A percentile compares a stretch with the other conserved stretches of the same genome.
Evolutionary conservation across 768 basidiomycete species (phyloP).

Genomic region (Candolleomyces aberdarensis): DNA sequence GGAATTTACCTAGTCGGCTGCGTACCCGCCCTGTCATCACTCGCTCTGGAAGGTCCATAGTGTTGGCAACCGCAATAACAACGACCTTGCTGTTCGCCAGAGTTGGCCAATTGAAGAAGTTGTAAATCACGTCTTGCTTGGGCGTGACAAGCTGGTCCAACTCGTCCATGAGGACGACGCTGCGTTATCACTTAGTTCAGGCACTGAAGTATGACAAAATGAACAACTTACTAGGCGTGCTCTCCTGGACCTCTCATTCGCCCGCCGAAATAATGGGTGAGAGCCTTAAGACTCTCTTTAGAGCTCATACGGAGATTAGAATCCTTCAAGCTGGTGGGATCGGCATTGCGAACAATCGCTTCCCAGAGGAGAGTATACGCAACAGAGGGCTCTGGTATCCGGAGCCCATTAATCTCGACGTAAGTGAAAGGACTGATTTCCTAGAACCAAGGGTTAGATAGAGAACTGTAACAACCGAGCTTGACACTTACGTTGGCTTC

Average conservation of each 20-base stretch:
- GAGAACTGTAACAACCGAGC: background rate
- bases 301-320: slow-evolving; percentile 66
- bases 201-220: background rate
- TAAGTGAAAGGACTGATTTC: slow-evolving; percentile 94
- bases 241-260: slow-evolving; percentile 67
- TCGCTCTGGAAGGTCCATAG: slow-evolving; percentile 96
- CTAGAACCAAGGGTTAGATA: slow-evolving; percentile 34
- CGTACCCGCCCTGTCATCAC: slow-evolving; percentile 90
- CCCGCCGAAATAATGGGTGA: slow-evolving; percentile 75
- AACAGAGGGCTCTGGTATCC: slow-evolving; percentile 87
- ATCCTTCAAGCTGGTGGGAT: slow-evolving; percentile 43
- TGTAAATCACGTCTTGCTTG: slow-evolving; percentile 98
- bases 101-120: slow-evolving; percentile 99
- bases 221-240: slow-evolving; percentile 75
- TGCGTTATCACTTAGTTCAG: slow-evolving; percentile 25
- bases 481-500: slow-evolving; percentile 60
- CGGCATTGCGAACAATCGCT: slow-evolving; percentile 73
- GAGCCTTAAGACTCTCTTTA: slow-evolving; percentile 78
- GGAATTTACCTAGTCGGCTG: slow-evolving; percentile 75
- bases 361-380: slow-evolving; percentile 95
- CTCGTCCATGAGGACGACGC: slow-evolving; percentile 98
- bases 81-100: slow-evolving; percentile 83
- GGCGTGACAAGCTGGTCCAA: slow-evolving; percentile 94
- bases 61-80: slow-evolving; percentile 96
- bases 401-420: slow-evolving; percentile 96